Evolutionary conservation across 495 filamentous ascomycete species (phyloP).

Genomic region (Aspergillus funiculosus): DNA sequence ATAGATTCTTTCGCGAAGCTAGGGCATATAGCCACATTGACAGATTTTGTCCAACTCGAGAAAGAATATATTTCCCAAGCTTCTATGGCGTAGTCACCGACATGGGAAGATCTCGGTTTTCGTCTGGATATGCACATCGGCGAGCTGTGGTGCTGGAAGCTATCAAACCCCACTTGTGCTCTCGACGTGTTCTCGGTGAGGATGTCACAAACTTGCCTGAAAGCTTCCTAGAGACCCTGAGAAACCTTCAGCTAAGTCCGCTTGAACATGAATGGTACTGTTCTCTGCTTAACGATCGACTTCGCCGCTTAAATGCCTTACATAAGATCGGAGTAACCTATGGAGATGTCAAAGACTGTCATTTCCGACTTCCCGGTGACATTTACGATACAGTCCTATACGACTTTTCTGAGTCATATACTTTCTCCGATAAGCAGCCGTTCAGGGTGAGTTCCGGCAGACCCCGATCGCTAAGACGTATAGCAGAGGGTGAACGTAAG

Average conservation of each 20-base stretch:
- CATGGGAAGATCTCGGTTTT: not conserved
- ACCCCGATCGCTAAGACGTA: slow-evolving; percentile 10
- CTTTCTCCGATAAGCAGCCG: slow-evolving; percentile 13
- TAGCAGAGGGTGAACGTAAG: slow-evolving; percentile 10
- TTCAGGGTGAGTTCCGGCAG: slow-evolving; percentile 7
- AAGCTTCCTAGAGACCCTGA: not conserved
- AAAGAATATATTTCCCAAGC: not conserved
- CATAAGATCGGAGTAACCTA: slow-evolving; percentile 21
- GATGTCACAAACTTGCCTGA: not conserved
- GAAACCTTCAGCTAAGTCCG: not conserved
- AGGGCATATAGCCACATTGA: slow-evolving; percentile 3
- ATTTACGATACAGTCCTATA: slow-evolving; percentile 22
- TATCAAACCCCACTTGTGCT: not conserved
- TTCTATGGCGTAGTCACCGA: not conserved
- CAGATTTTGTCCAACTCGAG: not conserved
- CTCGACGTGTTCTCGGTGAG: slow-evolving; percentile 1
- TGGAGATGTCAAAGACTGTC: slow-evolving; percentile 17
- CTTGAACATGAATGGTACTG: slow-evolving; percentile 14
- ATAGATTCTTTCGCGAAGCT: slow-evolving; percentile 3
- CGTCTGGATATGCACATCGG: not conserved
- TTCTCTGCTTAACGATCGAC: slow-evolving; percentile 21
- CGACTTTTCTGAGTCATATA: slow-evolving; percentile 21
- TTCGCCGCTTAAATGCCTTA: slow-evolving; percentile 19
- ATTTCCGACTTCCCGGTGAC: slow-evolving; percentile 20
- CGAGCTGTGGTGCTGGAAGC: slow-evolving; percentile 2